phyloP scores from a whole-genome alignment of 148 eudicot genomes.

The Suaeda aralocaspica region DNA sequence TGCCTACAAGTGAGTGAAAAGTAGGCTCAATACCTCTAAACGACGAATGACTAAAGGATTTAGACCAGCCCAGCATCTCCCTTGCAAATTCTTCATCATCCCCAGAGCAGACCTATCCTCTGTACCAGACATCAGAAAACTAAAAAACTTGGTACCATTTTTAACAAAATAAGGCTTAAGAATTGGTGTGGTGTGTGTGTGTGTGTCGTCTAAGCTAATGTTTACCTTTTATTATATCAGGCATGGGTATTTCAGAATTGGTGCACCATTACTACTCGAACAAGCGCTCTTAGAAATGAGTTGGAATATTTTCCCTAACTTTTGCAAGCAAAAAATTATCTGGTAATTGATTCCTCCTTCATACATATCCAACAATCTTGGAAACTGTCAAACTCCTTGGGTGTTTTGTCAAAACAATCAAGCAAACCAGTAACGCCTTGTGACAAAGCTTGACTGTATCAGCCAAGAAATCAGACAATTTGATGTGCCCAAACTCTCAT shows the following conservation, averaged over 20 bases:
- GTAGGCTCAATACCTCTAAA: constrained; percentile 38
- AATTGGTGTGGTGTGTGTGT: too few species aligned
- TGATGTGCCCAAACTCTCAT: constrained; percentile 60
- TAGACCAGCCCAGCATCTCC: constrained; percentile 83
- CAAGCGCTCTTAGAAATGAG: constrained; percentile 40
- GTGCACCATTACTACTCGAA: constrained; percentile 48
- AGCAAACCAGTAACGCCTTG: constrained; percentile 49
- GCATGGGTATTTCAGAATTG: constrained; percentile 58
- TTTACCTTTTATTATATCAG: constrained; percentile 70
- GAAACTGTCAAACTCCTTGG: constrained; percentile 58
- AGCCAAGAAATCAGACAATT: constrained; percentile 55
- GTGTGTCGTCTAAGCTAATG: too few species aligned
- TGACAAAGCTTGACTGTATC: constrained; percentile 45
- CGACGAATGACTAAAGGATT: constrained; percentile 65
- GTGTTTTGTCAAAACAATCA: constrained; percentile 45
- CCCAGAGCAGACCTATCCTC: constrained; percentile 71
- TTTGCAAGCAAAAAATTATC: constrained; percentile 28
- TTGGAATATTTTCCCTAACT: constrained; percentile 33
- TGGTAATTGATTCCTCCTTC: constrained; percentile 48
- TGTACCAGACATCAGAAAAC: constrained; percentile 22
- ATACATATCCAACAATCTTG: constrained; percentile 53
- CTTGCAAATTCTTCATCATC: constrained; percentile 84
- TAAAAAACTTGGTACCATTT: not conserved
- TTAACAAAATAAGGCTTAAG: too few species aligned
- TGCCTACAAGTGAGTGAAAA: not conserved